phyloP scores from a whole-genome alignment of 768 basidiomycete species.

The Trametes cingulata region DNA sequence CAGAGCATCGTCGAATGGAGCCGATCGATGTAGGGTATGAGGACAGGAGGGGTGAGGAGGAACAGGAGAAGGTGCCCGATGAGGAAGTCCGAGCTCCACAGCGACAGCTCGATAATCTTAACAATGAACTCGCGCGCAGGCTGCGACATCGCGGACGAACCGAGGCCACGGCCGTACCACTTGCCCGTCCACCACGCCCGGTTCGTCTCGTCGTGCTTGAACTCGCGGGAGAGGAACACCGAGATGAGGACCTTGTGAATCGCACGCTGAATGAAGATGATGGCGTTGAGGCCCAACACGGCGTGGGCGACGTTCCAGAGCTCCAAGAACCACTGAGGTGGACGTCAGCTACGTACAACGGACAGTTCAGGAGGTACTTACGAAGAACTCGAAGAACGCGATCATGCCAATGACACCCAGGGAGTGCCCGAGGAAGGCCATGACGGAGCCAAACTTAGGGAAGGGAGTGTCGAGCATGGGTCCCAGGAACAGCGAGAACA shows the following conservation, averaged over 20 bases:
- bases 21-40: conserved; percentile 90
- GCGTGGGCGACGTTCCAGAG: conserved; percentile 91
- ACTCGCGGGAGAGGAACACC: conserved; percentile 93
- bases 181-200: conserved; percentile 98
- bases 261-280: conserved; percentile 89
- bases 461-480: conserved; percentile 84
- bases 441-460: conserved; percentile 88
- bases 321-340: conserved; percentile 88
- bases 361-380: conserved; percentile 39
- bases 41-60: conserved; percentile 83
- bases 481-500: conserved; percentile 89
- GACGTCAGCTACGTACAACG: conserved; percentile 8
- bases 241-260: conserved; percentile 93
- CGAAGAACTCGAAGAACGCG: conserved; percentile 95
- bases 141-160: conserved; percentile 91
- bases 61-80: conserved; percentile 86
- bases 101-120: conserved; percentile 93
- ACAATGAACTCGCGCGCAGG: conserved; percentile 96
- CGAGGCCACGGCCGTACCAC: conserved; percentile 96
- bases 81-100: conserved; percentile 95
- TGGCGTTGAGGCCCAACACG: conserved; percentile 88
- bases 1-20: conserved; percentile 90
- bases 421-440: conserved; percentile 87
- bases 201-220: conserved; percentile 99
- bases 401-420: conserved; percentile 84